Percentiles rank a stretch among this genome's conserved stretches.
Conservation (phyloP, 768 basidiomycete genomes). For the Pluteus cervinus region DNA sequence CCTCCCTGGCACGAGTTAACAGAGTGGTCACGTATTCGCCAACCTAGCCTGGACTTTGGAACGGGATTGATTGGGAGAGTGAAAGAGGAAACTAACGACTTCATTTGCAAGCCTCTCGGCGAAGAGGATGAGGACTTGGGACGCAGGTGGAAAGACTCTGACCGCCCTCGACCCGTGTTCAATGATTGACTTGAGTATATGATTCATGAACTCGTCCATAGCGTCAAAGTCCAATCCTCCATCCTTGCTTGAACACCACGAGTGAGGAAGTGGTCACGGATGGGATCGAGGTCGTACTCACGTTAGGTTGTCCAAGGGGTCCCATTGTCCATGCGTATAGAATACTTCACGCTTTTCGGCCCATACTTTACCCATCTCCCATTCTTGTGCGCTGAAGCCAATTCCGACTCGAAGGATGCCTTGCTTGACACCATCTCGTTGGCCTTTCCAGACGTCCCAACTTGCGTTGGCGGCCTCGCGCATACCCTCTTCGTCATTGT, state of each 20-base stretch:
- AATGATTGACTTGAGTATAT: conserved; percentile 54
- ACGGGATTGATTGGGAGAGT: conserved; percentile 4
- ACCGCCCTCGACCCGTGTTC: conserved; percentile 79
- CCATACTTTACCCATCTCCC: conserved; percentile 96
- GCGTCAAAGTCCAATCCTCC: conserved; percentile 76
- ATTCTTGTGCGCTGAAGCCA: too few species aligned
- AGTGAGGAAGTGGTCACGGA: conserved; percentile 4
- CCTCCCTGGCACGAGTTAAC: conserved; percentile 68
- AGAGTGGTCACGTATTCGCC: conserved; percentile 82
- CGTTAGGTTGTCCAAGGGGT: conserved; percentile 79
- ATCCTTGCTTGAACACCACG: conserved; percentile 35
- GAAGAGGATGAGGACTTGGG: conserved; percentile 75
- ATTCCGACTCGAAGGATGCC: too few species aligned
- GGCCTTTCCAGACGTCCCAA: conserved; percentile 73
- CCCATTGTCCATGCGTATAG: conserved; percentile 78
- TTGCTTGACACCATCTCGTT: conserved; percentile 21
- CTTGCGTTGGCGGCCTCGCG: conserved; percentile 73
- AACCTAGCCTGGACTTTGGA: conserved; percentile 43
- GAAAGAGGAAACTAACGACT: conserved; percentile 47
- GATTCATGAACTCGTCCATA: conserved; percentile 88
- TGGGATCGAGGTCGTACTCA: conserved; percentile 27
- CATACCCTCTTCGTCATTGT: conserved; percentile 72
- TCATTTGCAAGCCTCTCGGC: conserved; percentile 81
- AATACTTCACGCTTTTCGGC: conserved; percentile 93
- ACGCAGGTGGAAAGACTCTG: conserved; percentile 77